These are phyloP conservation scores for Rubia balearica DNA, from an alignment of 305 asterid genomes.

Conservation along the genomic window DNA sequence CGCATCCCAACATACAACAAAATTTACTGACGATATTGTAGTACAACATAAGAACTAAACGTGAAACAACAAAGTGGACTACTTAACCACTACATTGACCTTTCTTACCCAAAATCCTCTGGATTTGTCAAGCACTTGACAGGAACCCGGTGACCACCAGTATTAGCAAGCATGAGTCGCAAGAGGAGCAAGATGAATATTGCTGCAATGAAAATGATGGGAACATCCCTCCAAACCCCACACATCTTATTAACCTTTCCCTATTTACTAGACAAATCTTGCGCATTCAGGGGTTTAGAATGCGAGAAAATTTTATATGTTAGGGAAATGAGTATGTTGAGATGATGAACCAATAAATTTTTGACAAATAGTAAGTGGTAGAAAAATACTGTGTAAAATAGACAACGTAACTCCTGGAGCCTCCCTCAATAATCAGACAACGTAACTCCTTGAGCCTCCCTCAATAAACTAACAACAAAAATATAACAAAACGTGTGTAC, in stretches of 20 bases:
- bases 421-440: too few species aligned
- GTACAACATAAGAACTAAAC: neutral
- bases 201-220: conserved; percentile 51
- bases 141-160: conserved; percentile 28
- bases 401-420: too few species aligned
- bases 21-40: too few species aligned
- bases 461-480: too few species aligned
- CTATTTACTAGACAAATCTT: conserved; percentile 20
- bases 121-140: conserved; percentile 33
- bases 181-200: conserved; percentile 42
- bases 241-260: conserved; percentile 27
- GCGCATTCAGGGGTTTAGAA: conserved; percentile 57
- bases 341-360: too few species aligned
- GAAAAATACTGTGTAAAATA: too few species aligned
- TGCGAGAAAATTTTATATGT: conserved; percentile 64
- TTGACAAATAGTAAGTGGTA: too few species aligned
- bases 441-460: too few species aligned
- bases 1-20: too few species aligned
- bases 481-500: too few species aligned
- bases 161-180: conserved; percentile 43
- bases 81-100: conserved; percentile 49
- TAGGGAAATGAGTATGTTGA: too few species aligned
- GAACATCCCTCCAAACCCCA: conserved; percentile 46
- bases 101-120: conserved; percentile 62
- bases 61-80: conserved; percentile 22